phyloP scores from a whole-genome alignment of 495 filamentous ascomycete species.

The Lepidopterella palustris region DNA sequence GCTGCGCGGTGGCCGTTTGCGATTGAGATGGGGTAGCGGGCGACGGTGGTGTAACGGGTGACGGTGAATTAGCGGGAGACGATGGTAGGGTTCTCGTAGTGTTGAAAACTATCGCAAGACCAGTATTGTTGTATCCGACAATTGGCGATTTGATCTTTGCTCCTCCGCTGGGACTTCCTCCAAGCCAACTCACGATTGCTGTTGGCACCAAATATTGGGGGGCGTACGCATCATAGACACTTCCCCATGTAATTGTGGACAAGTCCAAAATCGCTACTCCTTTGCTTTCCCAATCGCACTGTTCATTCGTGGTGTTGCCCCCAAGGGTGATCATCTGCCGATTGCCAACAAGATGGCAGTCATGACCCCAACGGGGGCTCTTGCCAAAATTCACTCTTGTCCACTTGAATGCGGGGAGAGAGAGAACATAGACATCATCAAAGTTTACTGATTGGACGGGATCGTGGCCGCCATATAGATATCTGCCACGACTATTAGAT shows the following conservation, averaged over 20 bases:
- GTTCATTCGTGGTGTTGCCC: conserved; percentile 20
- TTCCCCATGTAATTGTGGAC: conserved; percentile 33
- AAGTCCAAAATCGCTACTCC: conserved; percentile 35
- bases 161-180: background rate
- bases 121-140: background rate
- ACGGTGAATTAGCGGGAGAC: background rate
- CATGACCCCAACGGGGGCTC: conserved; percentile 32
- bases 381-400: conserved; percentile 28
- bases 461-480: conserved; percentile 30
- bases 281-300: conserved; percentile 37
- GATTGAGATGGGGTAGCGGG: background rate
- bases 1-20: background rate
- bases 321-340: conserved; percentile 39
- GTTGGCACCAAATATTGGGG: conserved; percentile 29
- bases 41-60: background rate
- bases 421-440: conserved; percentile 38
- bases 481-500: background rate
- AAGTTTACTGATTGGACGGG: conserved; percentile 11
- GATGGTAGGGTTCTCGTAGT: background rate
- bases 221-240: conserved; percentile 25
- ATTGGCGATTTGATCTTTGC: background rate
- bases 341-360: conserved; percentile 34
- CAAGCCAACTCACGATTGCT: conserved; percentile 30
- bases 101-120: background rate
- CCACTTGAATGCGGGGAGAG: conserved; percentile 39